phyloP scores from a whole-genome alignment of 805 yeast genomes.

The Pichia rugopelliculosa region DNA sequence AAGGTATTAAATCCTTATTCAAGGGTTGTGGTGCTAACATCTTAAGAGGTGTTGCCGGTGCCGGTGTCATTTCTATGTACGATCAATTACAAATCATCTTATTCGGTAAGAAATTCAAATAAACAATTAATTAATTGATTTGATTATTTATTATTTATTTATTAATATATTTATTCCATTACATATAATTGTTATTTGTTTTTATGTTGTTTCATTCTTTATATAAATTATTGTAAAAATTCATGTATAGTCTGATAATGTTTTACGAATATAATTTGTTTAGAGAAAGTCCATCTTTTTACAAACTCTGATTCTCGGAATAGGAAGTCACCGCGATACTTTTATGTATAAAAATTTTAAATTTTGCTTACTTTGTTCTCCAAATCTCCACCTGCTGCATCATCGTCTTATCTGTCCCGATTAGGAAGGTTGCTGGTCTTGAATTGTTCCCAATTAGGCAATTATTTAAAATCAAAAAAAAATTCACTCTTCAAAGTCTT shows the following conservation, averaged over 20 bases:
- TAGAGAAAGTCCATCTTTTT: no score
- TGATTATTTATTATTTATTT: neutral
- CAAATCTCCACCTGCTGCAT: neutral
- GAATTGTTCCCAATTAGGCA: neutral
- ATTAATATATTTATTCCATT: neutral
- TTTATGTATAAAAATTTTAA: no score
- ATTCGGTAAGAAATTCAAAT: conserved; percentile 92
- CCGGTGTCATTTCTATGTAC: conserved; percentile 97
- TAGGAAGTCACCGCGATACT: no score
- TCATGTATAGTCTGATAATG: neutral
- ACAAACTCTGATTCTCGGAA: no score
- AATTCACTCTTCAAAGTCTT: no score
- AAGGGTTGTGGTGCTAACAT: conserved; percentile 99
- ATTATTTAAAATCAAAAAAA: neutral
- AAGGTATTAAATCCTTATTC: conserved; percentile 89
- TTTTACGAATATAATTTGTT: neutral
- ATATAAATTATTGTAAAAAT: neutral
- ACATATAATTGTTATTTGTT: conserved; percentile 1
- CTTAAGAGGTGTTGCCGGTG: conserved; percentile 99
- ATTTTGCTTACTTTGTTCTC: no score
- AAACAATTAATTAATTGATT: conserved; percentile 22
- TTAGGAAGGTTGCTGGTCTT: neutral
- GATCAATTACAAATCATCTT: conserved; percentile 93
- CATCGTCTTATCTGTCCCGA: neutral
- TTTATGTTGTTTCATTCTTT: neutral